These are phyloP conservation scores for Raddia distichophylla DNA, from an alignment of 176 grass and related monocot species.

Conservation along the genomic window DNA sequence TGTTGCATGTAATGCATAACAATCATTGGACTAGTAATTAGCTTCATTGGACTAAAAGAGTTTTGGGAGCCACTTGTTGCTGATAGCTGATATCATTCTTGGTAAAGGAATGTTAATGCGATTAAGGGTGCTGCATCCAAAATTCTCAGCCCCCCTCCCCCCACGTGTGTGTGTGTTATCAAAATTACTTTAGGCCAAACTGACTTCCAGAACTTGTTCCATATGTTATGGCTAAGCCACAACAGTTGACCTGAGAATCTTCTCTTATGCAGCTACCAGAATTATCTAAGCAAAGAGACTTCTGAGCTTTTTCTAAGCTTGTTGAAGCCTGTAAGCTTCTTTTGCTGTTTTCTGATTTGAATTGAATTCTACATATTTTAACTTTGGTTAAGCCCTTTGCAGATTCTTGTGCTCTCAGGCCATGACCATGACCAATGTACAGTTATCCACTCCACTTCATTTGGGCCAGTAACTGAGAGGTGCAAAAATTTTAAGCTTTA, in stretches of 20 bases:
- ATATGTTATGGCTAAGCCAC: constrained; percentile 16
- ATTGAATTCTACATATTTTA: constrained; percentile 19
- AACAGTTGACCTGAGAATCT: constrained; percentile 24
- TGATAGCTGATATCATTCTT: constrained; percentile 17
- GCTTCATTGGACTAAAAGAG: neutral
- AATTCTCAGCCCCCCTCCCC: too few species aligned
- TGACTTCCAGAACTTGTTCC: constrained; percentile 9
- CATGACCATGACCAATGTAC: constrained; percentile 99
- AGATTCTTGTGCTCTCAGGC: constrained; percentile 88
- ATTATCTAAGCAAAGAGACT: constrained; percentile 88
- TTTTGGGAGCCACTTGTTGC: neutral
- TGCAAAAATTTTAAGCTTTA: constrained; percentile 41
- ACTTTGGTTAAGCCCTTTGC: constrained; percentile 41
- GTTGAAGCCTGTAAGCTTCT: constrained; percentile 75
- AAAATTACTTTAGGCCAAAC: constrained; percentile 29
- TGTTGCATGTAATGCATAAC: neutral
- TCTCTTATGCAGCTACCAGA: constrained; percentile 78
- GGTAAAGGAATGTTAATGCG: constrained; percentile 21
- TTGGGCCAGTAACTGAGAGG: constrained; percentile 72
- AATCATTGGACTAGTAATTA: neutral
- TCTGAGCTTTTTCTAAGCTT: constrained; percentile 77
- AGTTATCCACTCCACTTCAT: constrained; percentile 64
- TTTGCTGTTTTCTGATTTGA: constrained; percentile 31
- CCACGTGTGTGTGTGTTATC: too few species aligned
- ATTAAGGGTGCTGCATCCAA: neutral